Evolutionary conservation across 1,139 yeast genomes (phyloP).

Genomic region (Pichia sp.): DNA sequence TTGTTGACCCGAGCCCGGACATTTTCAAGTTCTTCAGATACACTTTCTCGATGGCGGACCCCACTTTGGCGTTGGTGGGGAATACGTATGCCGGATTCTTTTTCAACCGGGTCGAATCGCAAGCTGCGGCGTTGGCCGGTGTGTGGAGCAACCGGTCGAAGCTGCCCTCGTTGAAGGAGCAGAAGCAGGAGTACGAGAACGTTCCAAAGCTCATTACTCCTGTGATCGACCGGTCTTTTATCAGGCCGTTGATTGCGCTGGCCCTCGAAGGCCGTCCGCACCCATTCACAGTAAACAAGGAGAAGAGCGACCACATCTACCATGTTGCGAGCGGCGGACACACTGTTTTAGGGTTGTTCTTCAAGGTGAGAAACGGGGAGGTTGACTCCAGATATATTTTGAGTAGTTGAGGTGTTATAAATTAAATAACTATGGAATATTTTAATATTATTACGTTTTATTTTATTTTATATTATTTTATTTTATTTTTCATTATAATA

Average conservation of each 20-base stretch:
- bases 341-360: constrained; percentile 14
- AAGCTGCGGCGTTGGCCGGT: constrained; percentile 45
- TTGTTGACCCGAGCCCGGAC: constrained; percentile 8
- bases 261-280: constrained; percentile 19
- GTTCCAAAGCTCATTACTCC: constrained; percentile 9
- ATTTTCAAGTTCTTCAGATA: constrained; percentile 35
- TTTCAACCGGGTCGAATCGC: constrained; percentile 41
- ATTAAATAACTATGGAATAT: no score
- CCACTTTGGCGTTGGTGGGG: constrained; percentile 41
- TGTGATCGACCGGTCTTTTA: constrained; percentile 9
- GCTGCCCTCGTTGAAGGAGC: constrained; percentile 26
- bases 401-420: no score
- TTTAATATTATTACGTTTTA: no score
- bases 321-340: constrained; percentile 13
- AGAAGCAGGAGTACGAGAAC: constrained; percentile 19
- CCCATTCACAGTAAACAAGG: constrained; percentile 18
- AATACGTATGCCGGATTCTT: constrained; percentile 38
- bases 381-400: no score
- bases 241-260: constrained; percentile 17
- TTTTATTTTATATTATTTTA: not conserved
- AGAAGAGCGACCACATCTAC: constrained; percentile 16
- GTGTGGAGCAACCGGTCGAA: constrained; percentile 36
- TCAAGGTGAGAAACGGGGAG: constrained; percentile 17
- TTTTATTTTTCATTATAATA: no score
- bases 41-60: constrained; percentile 40